Conservation (phyloP, 148 eudicot genomes). For the Chenopodium suecicum region DNA sequence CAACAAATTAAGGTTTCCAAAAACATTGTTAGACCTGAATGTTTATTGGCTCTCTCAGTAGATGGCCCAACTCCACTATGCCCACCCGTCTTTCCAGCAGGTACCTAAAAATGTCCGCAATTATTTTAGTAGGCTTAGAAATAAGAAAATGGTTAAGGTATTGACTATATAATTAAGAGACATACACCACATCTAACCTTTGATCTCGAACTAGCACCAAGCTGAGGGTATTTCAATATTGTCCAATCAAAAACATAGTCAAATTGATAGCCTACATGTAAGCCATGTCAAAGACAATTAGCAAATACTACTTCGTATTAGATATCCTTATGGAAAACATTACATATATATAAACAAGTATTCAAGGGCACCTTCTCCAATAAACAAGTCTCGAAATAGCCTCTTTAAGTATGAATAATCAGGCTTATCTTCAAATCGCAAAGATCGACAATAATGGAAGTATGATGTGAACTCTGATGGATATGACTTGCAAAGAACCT, state of each 20-base stretch:
- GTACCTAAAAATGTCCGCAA: conserved; percentile 22
- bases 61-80: conserved; percentile 29
- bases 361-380: conserved; percentile 39
- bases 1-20: neutral
- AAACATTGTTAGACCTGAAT: conserved; percentile 28
- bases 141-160: too few relatives aligned
- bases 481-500: conserved; percentile 54
- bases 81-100: conserved; percentile 28
- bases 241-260: conserved; percentile 82
- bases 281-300: conserved; percentile 12
- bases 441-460: conserved; percentile 46
- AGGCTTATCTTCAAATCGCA: conserved; percentile 45
- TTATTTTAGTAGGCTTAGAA: too few relatives aligned
- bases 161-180: neutral
- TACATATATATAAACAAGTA: neutral
- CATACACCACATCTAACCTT: conserved; percentile 27
- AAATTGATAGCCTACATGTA: conserved; percentile 55
- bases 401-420: conserved; percentile 50
- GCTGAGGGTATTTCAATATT: conserved; percentile 50
- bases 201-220: conserved; percentile 30
- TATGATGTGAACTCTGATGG: conserved; percentile 48
- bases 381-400: conserved; percentile 48
- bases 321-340: neutral
- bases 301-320: neutral
- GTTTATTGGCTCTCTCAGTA: conserved; percentile 27